These are phyloP conservation scores for Agrostemma githago DNA, from an alignment of 148 eudicot genomes.

Conservation along the genomic window DNA sequence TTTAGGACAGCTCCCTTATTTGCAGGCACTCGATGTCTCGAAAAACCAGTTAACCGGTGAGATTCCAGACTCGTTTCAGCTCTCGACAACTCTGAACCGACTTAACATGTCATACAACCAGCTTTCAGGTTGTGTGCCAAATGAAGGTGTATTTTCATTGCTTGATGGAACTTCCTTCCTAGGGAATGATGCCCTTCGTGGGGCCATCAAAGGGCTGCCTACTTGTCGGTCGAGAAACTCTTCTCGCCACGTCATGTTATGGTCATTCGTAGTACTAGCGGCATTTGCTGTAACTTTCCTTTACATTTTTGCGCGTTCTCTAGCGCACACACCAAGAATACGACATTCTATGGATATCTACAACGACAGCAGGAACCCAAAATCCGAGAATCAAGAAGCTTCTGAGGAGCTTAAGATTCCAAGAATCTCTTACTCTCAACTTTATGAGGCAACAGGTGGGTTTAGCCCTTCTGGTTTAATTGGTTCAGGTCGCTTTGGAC, in stretches of 20 bases:
- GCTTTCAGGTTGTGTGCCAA: conserved; percentile 48
- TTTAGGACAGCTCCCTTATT: conserved; percentile 54
- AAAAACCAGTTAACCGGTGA: conserved; percentile 45
- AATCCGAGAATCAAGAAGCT: conserved; percentile 32
- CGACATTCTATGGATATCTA: conserved; percentile 8
- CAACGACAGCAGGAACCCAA: conserved; percentile 19
- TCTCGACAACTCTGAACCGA: conserved; percentile 40
- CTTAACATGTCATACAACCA: conserved; percentile 68
- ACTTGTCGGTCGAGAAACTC: conserved; percentile 32
- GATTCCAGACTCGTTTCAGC: conserved; percentile 55
- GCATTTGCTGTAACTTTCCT: conserved; percentile 30
- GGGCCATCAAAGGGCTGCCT: conserved; percentile 52
- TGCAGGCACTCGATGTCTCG: conserved; percentile 58
- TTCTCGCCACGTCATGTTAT: conserved; percentile 27
- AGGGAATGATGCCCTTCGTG: conserved; percentile 62
- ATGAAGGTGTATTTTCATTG: conserved; percentile 45
- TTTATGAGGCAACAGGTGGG: conserved; percentile 69
- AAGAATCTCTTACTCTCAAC: conserved; percentile 52
- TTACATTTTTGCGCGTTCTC: conserved; percentile 37
- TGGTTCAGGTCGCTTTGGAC: conserved; percentile 69
- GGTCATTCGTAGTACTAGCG: conserved; percentile 36
- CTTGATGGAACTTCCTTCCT: conserved; percentile 45
- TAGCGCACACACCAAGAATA: conserved; percentile 26
- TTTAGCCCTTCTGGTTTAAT: conserved; percentile 49
- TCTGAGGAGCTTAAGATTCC: conserved; percentile 54